A percentile compares a stretch with the other conserved stretches of the same genome.
Conservation (phyloP, 768 basidiomycete species). For the Amanita brunnescens region DNA sequence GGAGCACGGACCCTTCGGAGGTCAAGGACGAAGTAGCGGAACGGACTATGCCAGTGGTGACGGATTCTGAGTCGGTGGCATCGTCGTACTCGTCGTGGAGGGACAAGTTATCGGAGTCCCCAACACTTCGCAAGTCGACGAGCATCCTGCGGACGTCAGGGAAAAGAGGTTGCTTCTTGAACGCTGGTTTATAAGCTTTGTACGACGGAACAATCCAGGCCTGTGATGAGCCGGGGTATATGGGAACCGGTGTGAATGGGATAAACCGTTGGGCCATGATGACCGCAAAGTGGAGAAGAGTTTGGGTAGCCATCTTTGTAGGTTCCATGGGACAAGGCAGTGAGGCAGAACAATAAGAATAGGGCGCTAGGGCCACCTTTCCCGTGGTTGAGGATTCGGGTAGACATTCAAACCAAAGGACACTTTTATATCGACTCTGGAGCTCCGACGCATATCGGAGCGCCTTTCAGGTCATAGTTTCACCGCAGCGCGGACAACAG, state of each 20-base stretch:
- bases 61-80: not conserved
- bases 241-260: conserved; percentile 1
- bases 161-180: conserved; percentile 1
- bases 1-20: not conserved
- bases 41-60: not conserved
- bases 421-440: not conserved
- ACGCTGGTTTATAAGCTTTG: not conserved
- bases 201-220: conserved; percentile 1
- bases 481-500: not conserved
- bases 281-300: not conserved
- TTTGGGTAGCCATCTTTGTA: not conserved
- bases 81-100: not conserved
- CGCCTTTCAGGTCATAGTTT: not conserved
- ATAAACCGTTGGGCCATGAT: not conserved
- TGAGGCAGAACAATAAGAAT: not conserved
- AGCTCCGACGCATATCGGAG: not conserved
- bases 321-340: not conserved
- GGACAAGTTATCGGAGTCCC: not conserved
- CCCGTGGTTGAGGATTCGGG: not conserved
- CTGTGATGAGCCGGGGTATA: not conserved
- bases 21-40: conserved; percentile 3
- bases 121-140: not conserved
- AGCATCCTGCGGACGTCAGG: conserved; percentile 3
- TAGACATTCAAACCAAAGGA: not conserved
- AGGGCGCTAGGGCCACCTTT: not conserved